Conservation (phyloP, 139 green algal genomes). For the Chlorella sp. region DNA sequence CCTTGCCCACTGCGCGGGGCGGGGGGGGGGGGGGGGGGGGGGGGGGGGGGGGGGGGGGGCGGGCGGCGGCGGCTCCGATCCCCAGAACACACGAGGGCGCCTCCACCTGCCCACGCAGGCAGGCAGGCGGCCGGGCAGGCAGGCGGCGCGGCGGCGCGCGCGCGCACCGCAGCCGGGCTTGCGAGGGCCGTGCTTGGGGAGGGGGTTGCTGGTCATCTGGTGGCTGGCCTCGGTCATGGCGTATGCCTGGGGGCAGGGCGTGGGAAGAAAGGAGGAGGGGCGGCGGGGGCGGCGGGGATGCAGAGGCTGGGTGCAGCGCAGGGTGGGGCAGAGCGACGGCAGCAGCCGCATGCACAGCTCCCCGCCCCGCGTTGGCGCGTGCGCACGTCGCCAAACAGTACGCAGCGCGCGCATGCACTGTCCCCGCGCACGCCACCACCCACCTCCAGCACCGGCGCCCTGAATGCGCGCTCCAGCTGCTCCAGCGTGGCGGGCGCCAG, state of each 20-base stretch:
- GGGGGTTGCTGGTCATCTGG: conserved; percentile 85
- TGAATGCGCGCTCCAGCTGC: conserved; percentile 71
- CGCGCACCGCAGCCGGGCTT: too few relatives aligned
- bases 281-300: neutral
- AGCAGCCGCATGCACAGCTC: too few relatives aligned
- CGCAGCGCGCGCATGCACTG: neutral
- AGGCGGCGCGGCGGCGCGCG: too few relatives aligned
- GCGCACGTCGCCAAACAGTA: neutral
- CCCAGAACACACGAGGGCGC: too few relatives aligned
- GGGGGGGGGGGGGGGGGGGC: too few relatives aligned
- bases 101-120: too few relatives aligned
- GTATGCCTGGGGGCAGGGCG: conserved; percentile 75
- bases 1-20: conserved; percentile 53
- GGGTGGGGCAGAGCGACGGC: too few relatives aligned
- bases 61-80: too few relatives aligned
- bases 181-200: conserved; percentile 64
- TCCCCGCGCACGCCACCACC: neutral
- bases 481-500: conserved; percentile 74
- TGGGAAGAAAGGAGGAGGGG: neutral
- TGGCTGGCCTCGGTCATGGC: conserved; percentile 90
- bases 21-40: too few relatives aligned
- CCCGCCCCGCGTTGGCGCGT: too few relatives aligned
- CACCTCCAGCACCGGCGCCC: conserved; percentile 80
- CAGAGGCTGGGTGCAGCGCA: neutral
- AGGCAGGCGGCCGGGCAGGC: too few relatives aligned